A percentile compares a stretch with the other conserved stretches of the same genome.
Evolutionary conservation across 441 rosid species (phyloP).

Genomic region (Mallotus repandus): DNA sequence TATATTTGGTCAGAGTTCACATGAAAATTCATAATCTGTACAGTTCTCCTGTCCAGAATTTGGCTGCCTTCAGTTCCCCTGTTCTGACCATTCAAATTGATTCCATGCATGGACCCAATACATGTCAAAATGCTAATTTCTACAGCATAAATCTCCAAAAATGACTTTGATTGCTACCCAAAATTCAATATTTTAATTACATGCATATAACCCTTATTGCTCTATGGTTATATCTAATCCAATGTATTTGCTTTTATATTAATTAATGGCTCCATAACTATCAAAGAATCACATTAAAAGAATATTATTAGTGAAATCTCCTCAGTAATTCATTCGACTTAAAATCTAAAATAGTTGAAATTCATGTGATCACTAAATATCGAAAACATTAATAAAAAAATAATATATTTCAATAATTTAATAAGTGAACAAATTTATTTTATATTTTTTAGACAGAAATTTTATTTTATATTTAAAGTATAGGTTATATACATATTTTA

Average conservation of each 20-base stretch:
- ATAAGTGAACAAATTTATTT: too few relatives aligned
- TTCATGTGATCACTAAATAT: too few relatives aligned
- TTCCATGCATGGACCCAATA: neutral
- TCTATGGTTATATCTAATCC: neutral
- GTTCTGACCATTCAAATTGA: slow-evolving; percentile 1
- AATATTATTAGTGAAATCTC: neutral
- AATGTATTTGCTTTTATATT: neutral
- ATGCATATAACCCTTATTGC: neutral
- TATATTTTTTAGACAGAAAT: too few relatives aligned
- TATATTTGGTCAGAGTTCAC: slow-evolving; percentile 14
- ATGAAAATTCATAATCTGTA: slow-evolving; percentile 6
- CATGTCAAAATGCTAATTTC: neutral
- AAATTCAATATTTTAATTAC: neutral
- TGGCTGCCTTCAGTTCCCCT: slow-evolving; percentile 8
- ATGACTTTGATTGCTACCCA: neutral
- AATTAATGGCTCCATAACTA: neutral
- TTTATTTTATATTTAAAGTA: too few relatives aligned
- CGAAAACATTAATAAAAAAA: too few relatives aligned
- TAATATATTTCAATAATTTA: too few relatives aligned
- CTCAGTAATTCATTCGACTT: too few relatives aligned
- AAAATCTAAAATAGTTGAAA: too few relatives aligned
- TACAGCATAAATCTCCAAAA: neutral
- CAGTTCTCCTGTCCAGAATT: neutral
- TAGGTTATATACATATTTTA: too few relatives aligned
- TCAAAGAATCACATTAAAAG: too few relatives aligned